These are phyloP conservation scores for Colletotrichum acutatum DNA, from an alignment of 2,329 filamentous ascomycete species.

Conservation along the genomic window DNA sequence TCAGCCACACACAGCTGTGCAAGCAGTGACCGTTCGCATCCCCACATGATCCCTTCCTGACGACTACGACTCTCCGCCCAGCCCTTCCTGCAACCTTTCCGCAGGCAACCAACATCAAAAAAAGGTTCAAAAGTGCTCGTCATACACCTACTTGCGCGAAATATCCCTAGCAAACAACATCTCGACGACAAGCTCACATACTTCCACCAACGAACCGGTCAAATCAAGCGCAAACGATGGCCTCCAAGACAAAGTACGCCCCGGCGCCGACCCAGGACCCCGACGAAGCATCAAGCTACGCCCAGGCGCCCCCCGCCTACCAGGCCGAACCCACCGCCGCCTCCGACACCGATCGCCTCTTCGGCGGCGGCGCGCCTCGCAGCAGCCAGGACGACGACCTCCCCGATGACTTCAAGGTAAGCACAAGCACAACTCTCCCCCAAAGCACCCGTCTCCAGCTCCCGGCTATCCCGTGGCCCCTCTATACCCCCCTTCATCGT, in stretches of 20 bases:
- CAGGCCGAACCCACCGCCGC: slow-evolving; percentile 58
- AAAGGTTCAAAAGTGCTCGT: slow-evolving; percentile 9
- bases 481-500: not conserved
- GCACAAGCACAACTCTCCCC: not conserved
- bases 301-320: slow-evolving; percentile 87
- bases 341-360: slow-evolving; percentile 65
- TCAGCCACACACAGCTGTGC: not conserved
- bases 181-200: not conserved
- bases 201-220: not conserved
- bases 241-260: slow-evolving; percentile 83
- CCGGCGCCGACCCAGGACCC: slow-evolving; percentile 88
- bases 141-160: not conserved
- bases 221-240: slow-evolving; percentile 60
- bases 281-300: slow-evolving; percentile 76
- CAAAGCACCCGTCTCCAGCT: not conserved
- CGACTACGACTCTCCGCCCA: slow-evolving; percentile 21
- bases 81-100: not conserved
- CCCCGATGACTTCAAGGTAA: slow-evolving; percentile 95
- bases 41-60: slow-evolving; percentile 33
- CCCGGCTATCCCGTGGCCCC: not conserved
- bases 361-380: slow-evolving; percentile 75
- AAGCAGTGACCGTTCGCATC: slow-evolving; percentile 23
- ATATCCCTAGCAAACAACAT: not conserved
- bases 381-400: slow-evolving; percentile 85
- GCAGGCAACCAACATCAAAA: slow-evolving; percentile 18